A percentile compares a stretch with the other conserved stretches of the same genome.
These are phyloP conservation scores for Gastroboletus turbinatus DNA, from an alignment of 1,284 basidiomycete genomes.

Conservation along the genomic window DNA sequence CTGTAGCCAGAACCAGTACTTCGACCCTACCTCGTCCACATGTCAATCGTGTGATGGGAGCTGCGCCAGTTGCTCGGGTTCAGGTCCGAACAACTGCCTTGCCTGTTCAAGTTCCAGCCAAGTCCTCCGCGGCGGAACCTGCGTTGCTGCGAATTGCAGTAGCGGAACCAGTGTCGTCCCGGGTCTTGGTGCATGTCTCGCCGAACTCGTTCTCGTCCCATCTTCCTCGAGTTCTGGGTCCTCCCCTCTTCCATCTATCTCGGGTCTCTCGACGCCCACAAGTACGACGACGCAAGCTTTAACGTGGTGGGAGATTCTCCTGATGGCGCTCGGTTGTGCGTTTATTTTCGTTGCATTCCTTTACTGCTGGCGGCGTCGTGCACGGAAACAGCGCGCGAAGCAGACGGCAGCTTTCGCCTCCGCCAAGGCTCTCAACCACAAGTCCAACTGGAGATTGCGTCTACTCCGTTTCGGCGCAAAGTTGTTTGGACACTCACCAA, in stretches of 20 bases:
- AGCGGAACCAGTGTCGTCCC: slow-evolving; percentile 54
- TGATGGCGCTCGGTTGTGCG: slow-evolving; percentile 77
- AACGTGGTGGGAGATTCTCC: slow-evolving; percentile 78
- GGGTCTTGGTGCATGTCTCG: slow-evolving; percentile 75
- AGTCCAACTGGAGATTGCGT: slow-evolving; percentile 51
- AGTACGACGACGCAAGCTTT: slow-evolving; percentile 41
- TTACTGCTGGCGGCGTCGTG: slow-evolving; percentile 66
- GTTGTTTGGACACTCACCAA: slow-evolving; percentile 51
- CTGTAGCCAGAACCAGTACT: slow-evolving; percentile 69
- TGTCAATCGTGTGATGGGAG: slow-evolving; percentile 72
- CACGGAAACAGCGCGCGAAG: slow-evolving; percentile 63
- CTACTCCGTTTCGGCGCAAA: slow-evolving; percentile 55
- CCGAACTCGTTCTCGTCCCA: slow-evolving; percentile 62
- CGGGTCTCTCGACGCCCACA: slow-evolving; percentile 50
- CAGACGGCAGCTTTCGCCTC: slow-evolving; percentile 64
- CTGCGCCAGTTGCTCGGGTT: slow-evolving; percentile 71
- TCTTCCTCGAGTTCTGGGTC: slow-evolving; percentile 43
- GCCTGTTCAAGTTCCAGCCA: slow-evolving; percentile 64
- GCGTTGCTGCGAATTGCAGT: slow-evolving; percentile 59
- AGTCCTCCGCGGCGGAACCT: slow-evolving; percentile 62
- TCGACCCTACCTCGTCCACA: slow-evolving; percentile 58
- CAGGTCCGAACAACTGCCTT: slow-evolving; percentile 66
- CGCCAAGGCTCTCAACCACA: slow-evolving; percentile 51
- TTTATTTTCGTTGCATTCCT: slow-evolving; percentile 71
- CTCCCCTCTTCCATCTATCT: slow-evolving; percentile 53